Evolutionary conservation across 2,329 filamentous ascomycete genomes (phyloP).

Genomic region (Aspergillus ochraceus): DNA sequence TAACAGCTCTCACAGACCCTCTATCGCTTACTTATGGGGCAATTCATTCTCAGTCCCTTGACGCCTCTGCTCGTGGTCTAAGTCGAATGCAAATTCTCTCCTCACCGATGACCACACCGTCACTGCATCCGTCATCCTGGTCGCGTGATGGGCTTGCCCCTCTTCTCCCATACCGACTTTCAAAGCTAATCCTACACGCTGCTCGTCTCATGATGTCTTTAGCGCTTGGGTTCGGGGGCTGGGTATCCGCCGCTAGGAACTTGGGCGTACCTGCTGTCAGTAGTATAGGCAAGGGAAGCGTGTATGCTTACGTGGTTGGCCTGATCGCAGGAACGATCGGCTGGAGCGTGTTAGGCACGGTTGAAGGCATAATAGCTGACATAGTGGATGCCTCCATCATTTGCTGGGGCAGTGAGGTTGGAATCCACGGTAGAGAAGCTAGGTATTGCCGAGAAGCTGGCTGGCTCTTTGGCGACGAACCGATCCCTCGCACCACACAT

Average conservation of each 20-base stretch:
- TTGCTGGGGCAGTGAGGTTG: conserved; percentile 89
- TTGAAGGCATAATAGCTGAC: conserved; percentile 83
- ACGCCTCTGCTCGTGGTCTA: conserved; percentile 74
- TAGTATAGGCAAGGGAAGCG: conserved; percentile 65
- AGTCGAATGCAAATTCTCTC: conserved; percentile 80
- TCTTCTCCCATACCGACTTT: conserved; percentile 83
- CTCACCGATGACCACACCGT: conserved; percentile 68
- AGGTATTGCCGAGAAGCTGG: conserved; percentile 92
- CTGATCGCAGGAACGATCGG: conserved; percentile 91
- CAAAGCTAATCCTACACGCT: conserved; percentile 87
- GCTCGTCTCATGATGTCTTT: conserved; percentile 89
- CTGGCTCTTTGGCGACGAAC: conserved; percentile 74
- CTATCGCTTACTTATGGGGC: conserved; percentile 89
- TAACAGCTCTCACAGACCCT: conserved; percentile 85
- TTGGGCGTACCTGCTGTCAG: conserved; percentile 60
- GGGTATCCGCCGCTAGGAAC: conserved; percentile 87
- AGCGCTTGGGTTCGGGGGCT: conserved; percentile 89
- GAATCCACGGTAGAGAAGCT: conserved; percentile 60
- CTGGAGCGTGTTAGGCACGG: conserved; percentile 86
- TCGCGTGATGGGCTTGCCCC: conserved; percentile 45
- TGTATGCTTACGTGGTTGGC: conserved; percentile 93
- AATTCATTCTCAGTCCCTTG: conserved; percentile 84
- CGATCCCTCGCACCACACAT: neutral
- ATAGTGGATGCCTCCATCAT: conserved; percentile 87
- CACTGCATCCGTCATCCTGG: conserved; percentile 47